Evolutionary conservation across 495 filamentous ascomycete species (phyloP).

Genomic region (Trichoderma virens): DNA sequence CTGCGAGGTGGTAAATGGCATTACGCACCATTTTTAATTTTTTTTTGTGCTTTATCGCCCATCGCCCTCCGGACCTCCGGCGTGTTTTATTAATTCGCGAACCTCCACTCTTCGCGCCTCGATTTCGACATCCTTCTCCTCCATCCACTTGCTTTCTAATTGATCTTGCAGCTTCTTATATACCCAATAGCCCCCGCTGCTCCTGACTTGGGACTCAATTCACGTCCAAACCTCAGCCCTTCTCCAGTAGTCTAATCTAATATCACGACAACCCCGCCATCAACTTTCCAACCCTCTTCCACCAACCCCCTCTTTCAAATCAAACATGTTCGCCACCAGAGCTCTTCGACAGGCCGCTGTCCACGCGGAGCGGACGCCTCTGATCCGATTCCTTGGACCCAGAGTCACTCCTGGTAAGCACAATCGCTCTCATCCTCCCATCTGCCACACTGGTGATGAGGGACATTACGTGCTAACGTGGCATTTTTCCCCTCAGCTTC

Average conservation of each 20-base stretch:
- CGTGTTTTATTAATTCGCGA: slow-evolving; percentile 2
- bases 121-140: background rate
- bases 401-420: slow-evolving; percentile 69
- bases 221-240: background rate
- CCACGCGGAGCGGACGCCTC: slow-evolving; percentile 58
- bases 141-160: slow-evolving; percentile 1
- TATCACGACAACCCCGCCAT: background rate
- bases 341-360: slow-evolving; percentile 58
- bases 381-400: slow-evolving; percentile 92
- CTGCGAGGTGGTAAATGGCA: background rate
- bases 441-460: slow-evolving; percentile 7
- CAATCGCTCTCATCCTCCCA: background rate
- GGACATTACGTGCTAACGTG: slow-evolving; percentile 9
- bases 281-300: background rate
- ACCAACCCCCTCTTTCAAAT: background rate
- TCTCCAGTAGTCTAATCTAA: background rate
- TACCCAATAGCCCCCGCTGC: background rate
- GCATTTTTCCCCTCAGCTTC: slow-evolving; percentile 39
- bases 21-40: slow-evolving; percentile 12
- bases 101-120: background rate
- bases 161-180: background rate
- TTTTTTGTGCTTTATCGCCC: background rate
- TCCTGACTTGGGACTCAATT: background rate
- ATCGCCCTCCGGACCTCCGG: background rate
- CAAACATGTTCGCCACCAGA: slow-evolving; percentile 56